phyloP scores from a whole-genome alignment of 768 basidiomycete genomes.

The Lyophyllum shimeji region DNA sequence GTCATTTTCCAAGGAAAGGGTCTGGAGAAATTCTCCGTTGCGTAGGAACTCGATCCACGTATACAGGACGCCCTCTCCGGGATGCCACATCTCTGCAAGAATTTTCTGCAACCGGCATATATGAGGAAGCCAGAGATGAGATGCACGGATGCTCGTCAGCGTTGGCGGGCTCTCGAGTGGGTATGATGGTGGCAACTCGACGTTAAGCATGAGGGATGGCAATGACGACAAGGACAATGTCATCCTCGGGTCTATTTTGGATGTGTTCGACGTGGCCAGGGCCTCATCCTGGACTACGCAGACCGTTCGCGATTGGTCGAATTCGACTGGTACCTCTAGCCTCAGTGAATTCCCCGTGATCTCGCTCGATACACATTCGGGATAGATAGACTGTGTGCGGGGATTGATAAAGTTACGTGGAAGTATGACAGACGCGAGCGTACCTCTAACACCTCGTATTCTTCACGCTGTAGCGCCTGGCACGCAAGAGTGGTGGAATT shows the following conservation, averaged over 20 bases:
- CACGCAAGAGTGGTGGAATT: conserved; percentile 23
- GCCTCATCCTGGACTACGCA: conserved; percentile 24
- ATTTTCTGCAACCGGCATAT: conserved; percentile 33
- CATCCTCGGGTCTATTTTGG: conserved; percentile 13
- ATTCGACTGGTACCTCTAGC: conserved; percentile 67
- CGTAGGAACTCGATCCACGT: conserved; percentile 73
- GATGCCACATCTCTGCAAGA: conserved; percentile 59
- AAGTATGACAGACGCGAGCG: conserved; percentile 10
- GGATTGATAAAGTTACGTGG: neutral
- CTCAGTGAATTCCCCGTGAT: conserved; percentile 40
- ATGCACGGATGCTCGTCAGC: conserved; percentile 53
- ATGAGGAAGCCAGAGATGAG: conserved; percentile 58
- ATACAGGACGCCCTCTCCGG: conserved; percentile 62
- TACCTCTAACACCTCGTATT: conserved; percentile 65
- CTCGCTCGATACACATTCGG: conserved; percentile 58
- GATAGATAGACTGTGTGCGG: conserved; percentile 66
- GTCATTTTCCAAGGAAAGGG: conserved; percentile 30
- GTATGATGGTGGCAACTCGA: conserved; percentile 54
- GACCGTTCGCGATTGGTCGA: conserved; percentile 42
- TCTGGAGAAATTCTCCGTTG: conserved; percentile 59
- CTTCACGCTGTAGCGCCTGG: conserved; percentile 46
- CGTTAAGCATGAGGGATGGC: conserved; percentile 61
- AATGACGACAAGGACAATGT: conserved; percentile 46
- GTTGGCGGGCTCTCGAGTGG: conserved; percentile 53
- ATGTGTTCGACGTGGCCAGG: neutral